Base-by-base conservation (phyloP, 495 filamentous ascomycete genomes). In the Talaromyces ruber region DNA sequence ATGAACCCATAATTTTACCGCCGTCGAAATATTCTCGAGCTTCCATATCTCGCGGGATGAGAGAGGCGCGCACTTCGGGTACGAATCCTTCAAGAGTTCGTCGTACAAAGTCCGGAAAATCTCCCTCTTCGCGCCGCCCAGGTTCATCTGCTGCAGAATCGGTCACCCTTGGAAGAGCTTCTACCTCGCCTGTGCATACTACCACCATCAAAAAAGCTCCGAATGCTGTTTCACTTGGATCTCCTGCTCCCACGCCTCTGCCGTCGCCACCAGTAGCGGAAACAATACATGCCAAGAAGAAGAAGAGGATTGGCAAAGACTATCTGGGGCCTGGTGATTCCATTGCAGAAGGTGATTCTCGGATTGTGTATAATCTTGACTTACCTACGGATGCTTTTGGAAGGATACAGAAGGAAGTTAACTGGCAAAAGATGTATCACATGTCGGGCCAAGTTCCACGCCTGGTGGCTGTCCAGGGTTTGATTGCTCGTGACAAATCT, bases 341-440 rank as follows among this genome's bases (percentile, higher is more conserved):
- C 2, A 82, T 87, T 53, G 84, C 90, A 22, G 89, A 91, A 68
- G 92, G 92, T 22, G 94, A 97, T 66, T 93, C 91, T 0, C 81
- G 76, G 26, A 83, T 98, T 56, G 75, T 96, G 22, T 77, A 85
- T 63, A 80, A 92, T 63, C 72, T 95, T 52, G 79, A 79, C 32
- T 64, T 86, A 7, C 76, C 81, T 14, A 65, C 79, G n/a, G 74
- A 76, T 57, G 82, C 86, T 25, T 97, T 95, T 68, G 80, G 87
- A n/a, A 81, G 78, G 30, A 77, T 96, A 9, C 80, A 84, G 59
- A 73, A 81, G 22, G 94, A 98, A 69, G 88, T 98, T 1, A 75
- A 78, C 65, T 98, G 93, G 93, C 87, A 92, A 65, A 88, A 83
- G 61, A 98, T 98, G 94, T 88, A 86, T 59, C 94, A 97, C 68